These are phyloP conservation scores for Phytomonas sp. DNA, from an alignment of 208 protist genomes.

Conservation along the genomic window DNA sequence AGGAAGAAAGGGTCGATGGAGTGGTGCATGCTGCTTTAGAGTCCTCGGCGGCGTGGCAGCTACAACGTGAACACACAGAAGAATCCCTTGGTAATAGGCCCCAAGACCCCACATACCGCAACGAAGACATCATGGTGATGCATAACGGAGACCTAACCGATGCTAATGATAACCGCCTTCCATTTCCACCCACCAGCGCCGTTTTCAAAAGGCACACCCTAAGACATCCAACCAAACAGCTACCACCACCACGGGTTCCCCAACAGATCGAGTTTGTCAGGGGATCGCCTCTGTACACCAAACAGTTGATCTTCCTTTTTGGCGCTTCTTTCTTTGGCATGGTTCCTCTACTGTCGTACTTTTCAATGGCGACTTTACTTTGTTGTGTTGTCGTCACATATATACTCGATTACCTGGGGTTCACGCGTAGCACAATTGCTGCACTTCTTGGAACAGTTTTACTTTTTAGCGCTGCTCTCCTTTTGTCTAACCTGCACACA, in stretches of 20 bases:
- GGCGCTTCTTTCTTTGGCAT: conserved; percentile 53
- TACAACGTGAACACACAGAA: neutral
- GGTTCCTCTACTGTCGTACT: conserved; percentile 66
- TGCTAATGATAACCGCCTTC: neutral
- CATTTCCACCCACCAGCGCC: conserved; percentile 1
- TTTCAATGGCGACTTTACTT: conserved; percentile 53
- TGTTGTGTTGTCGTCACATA: conserved; percentile 59
- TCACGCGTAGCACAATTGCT: conserved; percentile 41
- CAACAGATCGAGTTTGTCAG: conserved; percentile 26
- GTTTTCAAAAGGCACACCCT: neutral
- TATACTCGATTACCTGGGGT: conserved; percentile 70
- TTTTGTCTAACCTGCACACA: conserved; percentile 64
- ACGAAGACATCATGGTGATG: neutral
- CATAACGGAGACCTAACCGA: neutral
- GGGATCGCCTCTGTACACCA: conserved; percentile 25
- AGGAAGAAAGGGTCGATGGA: neutral
- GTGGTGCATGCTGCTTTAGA: neutral
- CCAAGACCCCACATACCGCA: neutral
- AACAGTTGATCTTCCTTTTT: conserved; percentile 38
- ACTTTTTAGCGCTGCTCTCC: conserved; percentile 40
- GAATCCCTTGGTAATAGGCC: neutral
- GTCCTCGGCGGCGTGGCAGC: neutral
- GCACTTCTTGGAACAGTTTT: conserved; percentile 33
- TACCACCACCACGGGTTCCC: neutral
- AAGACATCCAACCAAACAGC: neutral